phyloP scores from a whole-genome alignment of 768 basidiomycete species.

The Leccinum aurantiacum region DNA sequence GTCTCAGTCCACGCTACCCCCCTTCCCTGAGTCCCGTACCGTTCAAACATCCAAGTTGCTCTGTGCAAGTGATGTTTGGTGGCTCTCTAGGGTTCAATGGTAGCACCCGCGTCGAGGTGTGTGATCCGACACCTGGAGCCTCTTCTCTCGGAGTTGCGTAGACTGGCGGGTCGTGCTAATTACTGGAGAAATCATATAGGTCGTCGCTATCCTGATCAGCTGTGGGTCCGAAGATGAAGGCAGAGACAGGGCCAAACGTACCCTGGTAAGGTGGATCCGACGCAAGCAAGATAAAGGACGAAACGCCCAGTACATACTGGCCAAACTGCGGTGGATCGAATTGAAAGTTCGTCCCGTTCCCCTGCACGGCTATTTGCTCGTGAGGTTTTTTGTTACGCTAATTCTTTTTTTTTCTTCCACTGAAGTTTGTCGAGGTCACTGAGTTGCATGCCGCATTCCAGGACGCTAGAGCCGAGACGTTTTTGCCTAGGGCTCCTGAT shows the following conservation, averaged over 20 bases:
- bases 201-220: slow-evolving; percentile 26
- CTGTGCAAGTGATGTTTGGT: slow-evolving; percentile 16
- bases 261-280: slow-evolving; percentile 31
- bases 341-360: slow-evolving; percentile 21
- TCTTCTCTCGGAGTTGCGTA: neutral
- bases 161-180: neutral
- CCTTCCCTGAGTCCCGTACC: neutral
- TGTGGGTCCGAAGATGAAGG: slow-evolving; percentile 26
- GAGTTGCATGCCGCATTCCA: slow-evolving; percentile 31
- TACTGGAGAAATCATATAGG: slow-evolving; percentile 15
- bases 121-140: neutral
- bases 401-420: neutral
- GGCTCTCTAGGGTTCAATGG: slow-evolving; percentile 24
- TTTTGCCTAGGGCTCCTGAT: slow-evolving; percentile 25
- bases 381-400: neutral
- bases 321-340: slow-evolving; percentile 29
- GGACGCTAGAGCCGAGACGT: slow-evolving; percentile 32
- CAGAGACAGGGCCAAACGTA: slow-evolving; percentile 27
- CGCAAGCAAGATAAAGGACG: slow-evolving; percentile 31
- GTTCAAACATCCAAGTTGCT: neutral
- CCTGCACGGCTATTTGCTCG: neutral
- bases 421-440: slow-evolving; percentile 31
- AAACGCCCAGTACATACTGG: slow-evolving; percentile 29
- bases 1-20: neutral
- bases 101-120: slow-evolving; percentile 31